These are phyloP conservation scores for Paspalum notatum DNA, from an alignment of 176 grass and related monocot species.

Conservation along the genomic window DNA sequence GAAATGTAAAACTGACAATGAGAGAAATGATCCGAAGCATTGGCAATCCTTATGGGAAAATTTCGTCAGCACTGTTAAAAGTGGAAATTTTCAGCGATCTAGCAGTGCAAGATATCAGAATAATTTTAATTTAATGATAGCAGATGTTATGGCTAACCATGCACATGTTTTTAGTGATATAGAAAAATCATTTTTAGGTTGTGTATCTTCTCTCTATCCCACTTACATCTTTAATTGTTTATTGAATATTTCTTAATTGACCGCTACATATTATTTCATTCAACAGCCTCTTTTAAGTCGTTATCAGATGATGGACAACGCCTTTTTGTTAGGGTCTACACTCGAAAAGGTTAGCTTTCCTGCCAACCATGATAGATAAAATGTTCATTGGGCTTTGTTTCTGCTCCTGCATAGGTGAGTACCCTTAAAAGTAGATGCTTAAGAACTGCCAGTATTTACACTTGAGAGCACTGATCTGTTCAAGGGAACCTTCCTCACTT, in stretches of 20 bases:
- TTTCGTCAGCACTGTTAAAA: slow-evolving; percentile 52
- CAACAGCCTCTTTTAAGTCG: slow-evolving; percentile 68
- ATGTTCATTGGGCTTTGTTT: slow-evolving; percentile 23
- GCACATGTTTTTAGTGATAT: slow-evolving; percentile 62
- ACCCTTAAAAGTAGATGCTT: not conserved
- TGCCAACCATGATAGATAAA: slow-evolving; percentile 28
- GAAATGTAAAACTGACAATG: slow-evolving; percentile 51
- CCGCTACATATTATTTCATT: slow-evolving; percentile 30
- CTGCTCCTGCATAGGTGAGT: slow-evolving; percentile 1
- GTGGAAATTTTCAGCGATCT: slow-evolving; percentile 45
- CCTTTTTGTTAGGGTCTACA: slow-evolving; percentile 94
- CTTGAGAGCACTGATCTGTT: not conserved
- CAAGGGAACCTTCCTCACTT: not conserved
- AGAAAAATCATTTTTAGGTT: slow-evolving; percentile 87
- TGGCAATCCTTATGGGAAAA: slow-evolving; percentile 62
- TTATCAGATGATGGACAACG: slow-evolving; percentile 73
- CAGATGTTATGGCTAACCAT: slow-evolving; percentile 82
- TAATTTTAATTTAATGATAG: slow-evolving; percentile 78
- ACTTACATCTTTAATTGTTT: slow-evolving; percentile 20
- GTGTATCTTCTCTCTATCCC: slow-evolving; percentile 6
- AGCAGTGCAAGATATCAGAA: slow-evolving; percentile 63
- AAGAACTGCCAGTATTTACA: not conserved
- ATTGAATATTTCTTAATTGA: not conserved
- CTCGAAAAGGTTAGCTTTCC: slow-evolving; percentile 76
- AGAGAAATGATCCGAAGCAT: slow-evolving; percentile 27